phyloP scores from a whole-genome alignment of 2,329 filamentous ascomycete genomes.

The Graphium sp. region DNA sequence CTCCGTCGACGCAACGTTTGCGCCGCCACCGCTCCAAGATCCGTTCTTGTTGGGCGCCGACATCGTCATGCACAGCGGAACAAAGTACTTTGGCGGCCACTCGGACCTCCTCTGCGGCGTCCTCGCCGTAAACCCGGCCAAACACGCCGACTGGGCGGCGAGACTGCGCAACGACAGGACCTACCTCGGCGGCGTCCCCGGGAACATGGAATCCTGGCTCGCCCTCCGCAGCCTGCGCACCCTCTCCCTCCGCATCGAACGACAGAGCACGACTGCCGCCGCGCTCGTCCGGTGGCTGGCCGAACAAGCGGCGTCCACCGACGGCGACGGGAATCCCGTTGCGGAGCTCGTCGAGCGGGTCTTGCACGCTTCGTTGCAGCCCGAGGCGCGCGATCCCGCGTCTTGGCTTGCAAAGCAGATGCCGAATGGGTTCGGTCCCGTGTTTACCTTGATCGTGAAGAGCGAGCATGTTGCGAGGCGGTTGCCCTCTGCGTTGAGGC shows the following conservation, averaged over 20 bases:
- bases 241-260: slow-evolving; percentile 62
- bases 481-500: slow-evolving; percentile 59
- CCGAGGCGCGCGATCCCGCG: slow-evolving; percentile 32
- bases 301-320: slow-evolving; percentile 19
- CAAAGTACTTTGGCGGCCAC: slow-evolving; percentile 94
- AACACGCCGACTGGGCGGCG: slow-evolving; percentile 33
- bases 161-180: slow-evolving; percentile 51
- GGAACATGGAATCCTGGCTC: slow-evolving; percentile 81
- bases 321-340: too few species aligned
- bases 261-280: slow-evolving; percentile 57
- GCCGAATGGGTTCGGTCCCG: slow-evolving; percentile 78
- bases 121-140: slow-evolving; percentile 43
- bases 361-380: slow-evolving; percentile 67
- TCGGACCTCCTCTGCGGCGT: slow-evolving; percentile 86
- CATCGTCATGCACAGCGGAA: slow-evolving; percentile 79
- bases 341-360: slow-evolving; percentile 41
- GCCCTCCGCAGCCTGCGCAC: slow-evolving; percentile 76
- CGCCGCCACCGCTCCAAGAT: slow-evolving; percentile 74
- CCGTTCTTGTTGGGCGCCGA: slow-evolving; percentile 73
- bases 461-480: slow-evolving; percentile 41
- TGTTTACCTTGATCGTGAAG: slow-evolving; percentile 61
- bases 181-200: slow-evolving; percentile 72
- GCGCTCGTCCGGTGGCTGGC: slow-evolving; percentile 58
- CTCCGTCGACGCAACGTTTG: slow-evolving; percentile 84
- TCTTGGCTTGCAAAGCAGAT: slow-evolving; percentile 76